Evolutionary conservation across 1,284 basidiomycete genomes (phyloP), one percentile per base, ranked within the genome.

Genomic region (Lentinula novae-zelandiae): DNA sequence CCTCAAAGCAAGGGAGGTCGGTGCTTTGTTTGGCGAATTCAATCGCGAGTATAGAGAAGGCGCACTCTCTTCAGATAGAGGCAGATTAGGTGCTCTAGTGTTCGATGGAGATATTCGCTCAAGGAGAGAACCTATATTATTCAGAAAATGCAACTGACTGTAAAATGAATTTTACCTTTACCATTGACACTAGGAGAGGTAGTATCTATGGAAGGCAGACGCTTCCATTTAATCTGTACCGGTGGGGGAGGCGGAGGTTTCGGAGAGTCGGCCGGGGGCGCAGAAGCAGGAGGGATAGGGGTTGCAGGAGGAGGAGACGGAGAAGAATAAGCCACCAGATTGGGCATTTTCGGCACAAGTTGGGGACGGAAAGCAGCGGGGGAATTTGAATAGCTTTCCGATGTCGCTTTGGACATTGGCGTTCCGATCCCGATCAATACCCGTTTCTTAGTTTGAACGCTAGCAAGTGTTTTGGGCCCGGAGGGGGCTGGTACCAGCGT

Each of bases 321-420:
- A 8, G 77, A 78, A 5, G 68, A 65, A 67, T 76, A 76, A 1
- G 69, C 68, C 7, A 72, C 67, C 51, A 78, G 64, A 39, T 67
- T 66, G 5, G 73, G 70, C n/a, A 78, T 64, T 49, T 49, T 60
- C 10, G 64, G 31, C n/a, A 46, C 53, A 15, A 62, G 15, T 40
- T 50, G 61, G 17, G 63, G 55, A 46, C 67, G 60, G 38, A 58
- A 62, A 44, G 68, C 1, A 12, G 12, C 65, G 36, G 71, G 68
- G 40, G 52, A 22, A 59, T 20, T 42, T 3, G 48, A 48, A 15
- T 53, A 20, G 58, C 22, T 50, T 7, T 58, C 39, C 15, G 46
- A 6, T 27, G 15, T 42, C 22, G 56, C 20, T 13, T 22, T 54
- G 9, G 22, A 46, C 34, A 44, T 36, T n/a, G 48, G 40, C 71